Evolutionary conservation across 805 yeast species (phyloP).

Genomic region (Cyberlindnera veronae): DNA sequence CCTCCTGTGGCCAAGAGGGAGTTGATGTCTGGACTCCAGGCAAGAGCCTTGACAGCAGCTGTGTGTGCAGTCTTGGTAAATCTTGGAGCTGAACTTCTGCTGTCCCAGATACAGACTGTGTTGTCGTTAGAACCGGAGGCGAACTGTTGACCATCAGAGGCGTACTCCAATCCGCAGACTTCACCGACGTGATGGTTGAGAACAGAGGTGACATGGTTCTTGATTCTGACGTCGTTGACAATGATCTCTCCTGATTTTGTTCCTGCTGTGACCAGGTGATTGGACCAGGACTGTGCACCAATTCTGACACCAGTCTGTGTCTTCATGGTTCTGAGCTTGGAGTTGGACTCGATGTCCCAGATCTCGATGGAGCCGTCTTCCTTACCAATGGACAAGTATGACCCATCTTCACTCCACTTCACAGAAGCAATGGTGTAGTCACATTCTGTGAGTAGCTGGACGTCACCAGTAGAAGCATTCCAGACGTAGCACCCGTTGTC

Average conservation of each 20-base stretch:
- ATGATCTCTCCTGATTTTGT: constrained; percentile 79
- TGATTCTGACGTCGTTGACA: constrained; percentile 86
- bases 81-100: constrained; percentile 63
- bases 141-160: constrained; percentile 76
- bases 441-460: constrained; percentile 61
- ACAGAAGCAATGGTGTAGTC: constrained; percentile 63
- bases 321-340: constrained; percentile 75
- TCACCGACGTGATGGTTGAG: constrained; percentile 77
- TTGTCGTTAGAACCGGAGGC: constrained; percentile 96
- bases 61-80: constrained; percentile 76
- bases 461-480: constrained; percentile 85
- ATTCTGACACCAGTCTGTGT: constrained; percentile 69
- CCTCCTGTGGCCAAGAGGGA: constrained; percentile 95
- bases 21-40: constrained; percentile 89
- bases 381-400: constrained; percentile 78
- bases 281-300: constrained; percentile 82
- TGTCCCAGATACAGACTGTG: constrained; percentile 90
- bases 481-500: constrained; percentile 83
- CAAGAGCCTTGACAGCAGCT: constrained; percentile 93
- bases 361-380: constrained; percentile 84
- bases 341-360: constrained; percentile 83
- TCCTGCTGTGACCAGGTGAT: constrained; percentile 80
- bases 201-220: constrained; percentile 64
- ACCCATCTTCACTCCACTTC: constrained; percentile 89
- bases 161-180: constrained; percentile 88